Evolutionary conservation across 129 eudicot genomes (phyloP).

Genomic region (Deinandra increscens): DNA sequence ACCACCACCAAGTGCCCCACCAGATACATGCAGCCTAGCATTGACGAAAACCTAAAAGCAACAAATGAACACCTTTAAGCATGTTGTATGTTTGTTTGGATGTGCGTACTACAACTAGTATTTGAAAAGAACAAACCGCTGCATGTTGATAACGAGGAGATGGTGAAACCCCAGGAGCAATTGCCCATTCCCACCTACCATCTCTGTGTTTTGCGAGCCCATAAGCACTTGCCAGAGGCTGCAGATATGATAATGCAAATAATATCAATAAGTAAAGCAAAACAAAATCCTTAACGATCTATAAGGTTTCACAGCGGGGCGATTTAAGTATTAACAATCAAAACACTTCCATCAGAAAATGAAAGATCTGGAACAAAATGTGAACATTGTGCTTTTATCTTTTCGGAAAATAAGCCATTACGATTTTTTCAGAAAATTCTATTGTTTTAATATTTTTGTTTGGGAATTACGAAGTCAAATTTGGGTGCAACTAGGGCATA

Average conservation of each 20-base stretch:
- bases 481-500: conserved; percentile 5
- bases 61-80: conserved; percentile 13
- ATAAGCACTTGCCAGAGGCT: conserved; percentile 97
- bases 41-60: conserved; percentile 82
- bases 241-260: conserved; percentile 24
- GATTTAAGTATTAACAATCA: neutral
- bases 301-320: neutral
- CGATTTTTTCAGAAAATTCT: conserved; percentile 1
- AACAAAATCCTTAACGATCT: neutral
- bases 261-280: neutral
- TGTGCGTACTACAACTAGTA: neutral
- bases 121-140: conserved; percentile 53
- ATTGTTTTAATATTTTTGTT: neutral
- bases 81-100: conserved; percentile 7
- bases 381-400: neutral
- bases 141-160: conserved; percentile 99
- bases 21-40: conserved; percentile 99
- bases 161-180: conserved; percentile 99
- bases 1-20: conserved; percentile 99
- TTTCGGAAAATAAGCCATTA: conserved; percentile 5
- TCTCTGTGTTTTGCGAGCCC: conserved; percentile 99
- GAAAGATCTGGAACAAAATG: conserved; percentile 11
- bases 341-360: conserved; percentile 5
- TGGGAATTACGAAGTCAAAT: neutral
- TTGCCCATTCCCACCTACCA: conserved; percentile 99